Base-by-base conservation (phyloP, 2,329 filamentous ascomycete genomes). In the Exophiala sideris region DNA sequence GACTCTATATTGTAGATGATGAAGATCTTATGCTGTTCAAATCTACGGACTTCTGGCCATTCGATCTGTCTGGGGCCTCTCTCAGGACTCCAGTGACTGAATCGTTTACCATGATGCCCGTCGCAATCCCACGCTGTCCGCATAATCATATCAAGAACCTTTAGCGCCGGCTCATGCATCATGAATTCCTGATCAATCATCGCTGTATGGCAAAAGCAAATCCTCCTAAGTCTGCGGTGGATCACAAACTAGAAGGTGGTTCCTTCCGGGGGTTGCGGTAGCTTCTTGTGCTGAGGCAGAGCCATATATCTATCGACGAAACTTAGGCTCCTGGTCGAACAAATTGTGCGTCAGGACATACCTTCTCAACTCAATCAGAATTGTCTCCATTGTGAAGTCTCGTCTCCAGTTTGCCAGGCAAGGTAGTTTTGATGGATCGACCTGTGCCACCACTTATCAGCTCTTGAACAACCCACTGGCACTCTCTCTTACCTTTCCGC, bases 341-440 rank as follows among this genome's bases (percentile, higher is more conserved):
- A 65, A 61, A 64, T 64, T 11, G 29, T 21, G 7, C 45, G 6
- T 9, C 24, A 59, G 77, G 32, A 35, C 54, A 61, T 68, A 88
- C 87, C 87, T 85, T 76, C 89, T 81, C 56, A 96, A 78, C 70
- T 95, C 91, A 60, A 94, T 89, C 62, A 96, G 76, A 50, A 95
- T 85, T 1, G 89, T 95, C 77, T 97, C 92, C 89, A 96, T 95
- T 33, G 91, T 95, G 69, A 91, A 94, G 44, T 95, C 87, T 56
- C 90, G 81, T 77, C 89, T 94, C 94, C 94, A 99, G 71, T 89
- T 85, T 51, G 86, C 83, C 41, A 99, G 80, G 66, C 91, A 95
- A 12, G 88, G 88, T 33, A 99, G 79, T 68, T 91, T 89, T 56
- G 80, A 80, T 14, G 88, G 85, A 68, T 97, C 91, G 64, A 97